These are phyloP conservation scores for Calonectria montana DNA, from an alignment of 2,329 filamentous ascomycete species.

Conservation along the genomic window DNA sequence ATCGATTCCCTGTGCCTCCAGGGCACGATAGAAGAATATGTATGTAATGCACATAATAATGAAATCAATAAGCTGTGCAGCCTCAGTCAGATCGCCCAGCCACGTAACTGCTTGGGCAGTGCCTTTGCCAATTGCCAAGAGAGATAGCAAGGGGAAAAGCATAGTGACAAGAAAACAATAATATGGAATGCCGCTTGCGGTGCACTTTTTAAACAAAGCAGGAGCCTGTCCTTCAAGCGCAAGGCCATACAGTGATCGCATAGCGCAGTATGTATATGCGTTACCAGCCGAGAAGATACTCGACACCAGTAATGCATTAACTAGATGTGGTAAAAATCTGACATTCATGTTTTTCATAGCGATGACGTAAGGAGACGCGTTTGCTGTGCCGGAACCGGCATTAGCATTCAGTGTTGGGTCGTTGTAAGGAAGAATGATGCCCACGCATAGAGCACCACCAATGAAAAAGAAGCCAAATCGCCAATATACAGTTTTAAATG, in stretches of 20 bases:
- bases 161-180: slow-evolving; percentile 12
- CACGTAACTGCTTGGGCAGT: slow-evolving; percentile 55
- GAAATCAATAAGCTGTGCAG: slow-evolving; percentile 69
- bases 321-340: slow-evolving; percentile 1
- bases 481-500: slow-evolving; percentile 43
- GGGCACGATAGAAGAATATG: slow-evolving; percentile 60
- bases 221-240: slow-evolving; percentile 20
- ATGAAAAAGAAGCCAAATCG: slow-evolving; percentile 46
- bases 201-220: neutral
- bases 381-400: slow-evolving; percentile 49
- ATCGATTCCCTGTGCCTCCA: slow-evolving; percentile 62
- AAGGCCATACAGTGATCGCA: slow-evolving; percentile 47
- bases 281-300: slow-evolving; percentile 22
- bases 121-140: neutral
- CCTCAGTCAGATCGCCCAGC: slow-evolving; percentile 65
- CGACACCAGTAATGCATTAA: slow-evolving; percentile 9
- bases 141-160: slow-evolving; percentile 5
- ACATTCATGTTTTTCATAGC: slow-evolving; percentile 35
- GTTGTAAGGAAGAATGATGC: slow-evolving; percentile 46
- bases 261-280: slow-evolving; percentile 6
- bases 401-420: slow-evolving; percentile 43
- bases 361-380: slow-evolving; percentile 68
- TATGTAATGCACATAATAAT: slow-evolving; percentile 62
- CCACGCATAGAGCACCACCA: slow-evolving; percentile 48
- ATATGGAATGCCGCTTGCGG: slow-evolving; percentile 4